A percentile compares a stretch with the other conserved stretches of the same genome.
phyloP scores from a whole-genome alignment of 2,329 filamentous ascomycete species.

The Calonectria honghensis region DNA sequence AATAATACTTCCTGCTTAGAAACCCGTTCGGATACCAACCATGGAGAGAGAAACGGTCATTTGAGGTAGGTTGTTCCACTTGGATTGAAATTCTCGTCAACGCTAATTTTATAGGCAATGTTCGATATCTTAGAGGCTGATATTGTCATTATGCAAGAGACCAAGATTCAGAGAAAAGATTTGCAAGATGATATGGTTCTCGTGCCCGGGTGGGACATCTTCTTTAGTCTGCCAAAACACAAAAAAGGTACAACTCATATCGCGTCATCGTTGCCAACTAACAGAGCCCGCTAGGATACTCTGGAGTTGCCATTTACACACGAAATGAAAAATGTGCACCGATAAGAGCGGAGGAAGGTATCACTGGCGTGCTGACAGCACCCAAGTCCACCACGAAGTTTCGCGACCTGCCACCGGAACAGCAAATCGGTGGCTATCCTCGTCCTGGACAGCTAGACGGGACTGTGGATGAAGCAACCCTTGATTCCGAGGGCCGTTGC shows the following conservation, averaged over 20 bases:
- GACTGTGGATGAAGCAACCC: constrained; percentile 78
- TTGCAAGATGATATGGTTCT: constrained; percentile 96
- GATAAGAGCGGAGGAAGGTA: constrained; percentile 93
- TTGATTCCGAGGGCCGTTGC: constrained; percentile 95
- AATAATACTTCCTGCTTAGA: constrained; percentile 62
- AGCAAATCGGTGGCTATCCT: constrained; percentile 94
- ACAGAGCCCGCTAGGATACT: constrained; percentile 81
- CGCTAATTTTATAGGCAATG: constrained; percentile 78
- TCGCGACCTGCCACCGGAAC: constrained; percentile 81
- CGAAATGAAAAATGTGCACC: constrained; percentile 90
- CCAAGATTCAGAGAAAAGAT: constrained; percentile 96
- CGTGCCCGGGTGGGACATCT: constrained; percentile 95
- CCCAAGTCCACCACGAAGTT: constrained; percentile 83
- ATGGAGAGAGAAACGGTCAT: constrained; percentile 83
- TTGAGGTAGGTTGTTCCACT: constrained; percentile 70
- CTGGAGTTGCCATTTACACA: constrained; percentile 96
- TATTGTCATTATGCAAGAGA: constrained; percentile 95
- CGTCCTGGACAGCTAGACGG: constrained; percentile 78
- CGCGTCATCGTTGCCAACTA: constrained; percentile 1
- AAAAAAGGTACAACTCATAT: constrained; percentile 84
- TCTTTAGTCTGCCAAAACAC: constrained; percentile 92
- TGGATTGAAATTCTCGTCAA: neutral
- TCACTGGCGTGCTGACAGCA: constrained; percentile 86
- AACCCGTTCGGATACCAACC: constrained; percentile 91
- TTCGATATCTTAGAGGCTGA: constrained; percentile 95